Percentiles rank a stretch among this genome's conserved stretches.
These are phyloP conservation scores for Linnemannia exigua DNA, from an alignment of 192 early-diverging fungal species.

Conservation along the genomic window DNA sequence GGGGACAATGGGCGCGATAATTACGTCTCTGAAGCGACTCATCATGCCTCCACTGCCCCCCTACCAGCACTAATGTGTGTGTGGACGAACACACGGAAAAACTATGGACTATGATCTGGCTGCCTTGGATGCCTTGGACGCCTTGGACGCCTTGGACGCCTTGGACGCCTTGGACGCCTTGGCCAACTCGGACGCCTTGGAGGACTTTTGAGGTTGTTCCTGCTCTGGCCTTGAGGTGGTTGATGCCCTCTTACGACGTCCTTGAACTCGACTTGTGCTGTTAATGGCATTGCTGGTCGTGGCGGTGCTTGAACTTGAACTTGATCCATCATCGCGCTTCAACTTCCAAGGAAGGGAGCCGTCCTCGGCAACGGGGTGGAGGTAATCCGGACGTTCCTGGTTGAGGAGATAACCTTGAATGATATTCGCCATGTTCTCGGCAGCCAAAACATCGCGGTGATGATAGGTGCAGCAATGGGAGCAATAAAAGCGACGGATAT, in stretches of 20 bases:
- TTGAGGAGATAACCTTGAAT: neutral
- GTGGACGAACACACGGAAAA: neutral
- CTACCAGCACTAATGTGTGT: neutral
- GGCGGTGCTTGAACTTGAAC: neutral
- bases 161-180: too few species aligned
- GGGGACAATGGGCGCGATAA: neutral
- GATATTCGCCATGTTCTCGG: constrained; percentile 10
- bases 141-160: too few species aligned
- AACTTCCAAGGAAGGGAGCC: neutral
- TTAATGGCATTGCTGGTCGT: neutral
- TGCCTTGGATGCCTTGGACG: too few species aligned
- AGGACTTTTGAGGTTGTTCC: too few species aligned
- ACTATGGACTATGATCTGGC: too few species aligned
- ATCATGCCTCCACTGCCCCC: neutral
- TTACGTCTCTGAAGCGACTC: neutral
- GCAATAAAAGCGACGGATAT: neutral
- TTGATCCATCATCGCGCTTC: neutral
- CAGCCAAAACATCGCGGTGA: neutral
- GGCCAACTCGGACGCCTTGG: too few species aligned
- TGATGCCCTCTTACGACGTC: too few species aligned
- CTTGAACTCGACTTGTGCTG: too few species aligned
- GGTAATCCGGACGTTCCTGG: neutral
- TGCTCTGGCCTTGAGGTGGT: neutral
- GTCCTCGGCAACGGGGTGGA: neutral
- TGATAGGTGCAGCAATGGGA: neutral